A percentile compares a stretch with the other conserved stretches of the same genome.
These are phyloP conservation scores for Trypethelium eluteriae DNA, from an alignment of 495 filamentous ascomycete genomes.

Conservation along the genomic window DNA sequence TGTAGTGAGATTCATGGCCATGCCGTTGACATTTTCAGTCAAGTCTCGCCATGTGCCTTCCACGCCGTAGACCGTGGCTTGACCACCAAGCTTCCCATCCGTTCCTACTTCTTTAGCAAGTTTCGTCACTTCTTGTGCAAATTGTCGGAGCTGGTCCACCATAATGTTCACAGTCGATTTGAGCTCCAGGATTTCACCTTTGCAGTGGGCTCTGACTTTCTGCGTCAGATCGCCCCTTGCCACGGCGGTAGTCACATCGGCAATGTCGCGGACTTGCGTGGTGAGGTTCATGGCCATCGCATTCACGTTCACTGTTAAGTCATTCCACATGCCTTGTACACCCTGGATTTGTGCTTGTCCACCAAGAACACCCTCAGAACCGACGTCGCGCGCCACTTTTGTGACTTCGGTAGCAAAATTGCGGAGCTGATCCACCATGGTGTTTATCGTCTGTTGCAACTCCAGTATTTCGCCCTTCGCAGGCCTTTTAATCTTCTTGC, in stretches of 20 bases:
- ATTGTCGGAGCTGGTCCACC: constrained; percentile 96
- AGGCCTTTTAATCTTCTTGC: constrained; percentile 89
- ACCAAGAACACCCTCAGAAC: constrained; percentile 92
- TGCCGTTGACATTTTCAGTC: constrained; percentile 96
- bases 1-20: constrained; percentile 97
- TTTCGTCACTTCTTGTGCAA: constrained; percentile 95
- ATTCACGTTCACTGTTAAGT: constrained; percentile 95
- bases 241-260: constrained; percentile 95
- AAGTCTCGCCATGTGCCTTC: constrained; percentile 96
- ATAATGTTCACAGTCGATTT: constrained; percentile 98
- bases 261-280: constrained; percentile 96
- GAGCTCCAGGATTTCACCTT: constrained; percentile 89
- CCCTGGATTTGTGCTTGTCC: constrained; percentile 95
- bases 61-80: constrained; percentile 94
- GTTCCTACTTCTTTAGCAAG: constrained; percentile 96
- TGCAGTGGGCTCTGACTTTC: constrained; percentile 93
- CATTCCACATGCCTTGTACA: constrained; percentile 83
- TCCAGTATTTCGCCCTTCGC: constrained; percentile 94
- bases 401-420: constrained; percentile 98
- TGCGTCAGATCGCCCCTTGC: constrained; percentile 94
- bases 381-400: constrained; percentile 90
- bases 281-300: constrained; percentile 98
- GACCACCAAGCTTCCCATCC: constrained; percentile 88
- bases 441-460: constrained; percentile 96
- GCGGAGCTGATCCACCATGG: constrained; percentile 96